A percentile compares a stretch with the other conserved stretches of the same genome.
Conservation (phyloP, 768 basidiomycete genomes). For the Harrya chromipes region DNA sequence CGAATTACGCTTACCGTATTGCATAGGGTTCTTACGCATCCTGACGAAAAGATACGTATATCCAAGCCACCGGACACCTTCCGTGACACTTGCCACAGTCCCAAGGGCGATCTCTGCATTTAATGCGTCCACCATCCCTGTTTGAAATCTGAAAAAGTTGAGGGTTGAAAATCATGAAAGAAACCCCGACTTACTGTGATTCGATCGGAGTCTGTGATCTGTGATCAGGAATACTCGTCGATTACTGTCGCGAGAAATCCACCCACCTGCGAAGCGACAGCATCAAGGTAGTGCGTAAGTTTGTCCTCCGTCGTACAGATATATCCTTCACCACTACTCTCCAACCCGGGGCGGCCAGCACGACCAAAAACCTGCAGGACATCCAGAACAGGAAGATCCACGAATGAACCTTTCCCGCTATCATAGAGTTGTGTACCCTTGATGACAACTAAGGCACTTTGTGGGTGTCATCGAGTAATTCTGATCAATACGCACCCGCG, state of each 20-base stretch:
- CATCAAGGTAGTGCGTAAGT: slow-evolving; percentile 84
- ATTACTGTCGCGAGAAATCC: neutral
- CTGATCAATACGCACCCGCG: slow-evolving; percentile 56
- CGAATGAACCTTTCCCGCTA: slow-evolving; percentile 82
- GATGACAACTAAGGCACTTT: slow-evolving; percentile 65
- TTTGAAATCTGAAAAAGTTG: slow-evolving; percentile 54
- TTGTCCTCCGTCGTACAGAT: slow-evolving; percentile 96
- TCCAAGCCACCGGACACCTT: slow-evolving; percentile 92
- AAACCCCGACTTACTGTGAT: slow-evolving; percentile 63
- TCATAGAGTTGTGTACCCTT: slow-evolving; percentile 98
- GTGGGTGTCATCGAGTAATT: slow-evolving; percentile 5
- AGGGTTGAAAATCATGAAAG: neutral
- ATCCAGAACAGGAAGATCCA: slow-evolving; percentile 91
- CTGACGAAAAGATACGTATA: slow-evolving; percentile 97
- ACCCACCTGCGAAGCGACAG: slow-evolving; percentile 79
- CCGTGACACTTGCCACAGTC: slow-evolving; percentile 82
- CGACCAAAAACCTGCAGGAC: slow-evolving; percentile 97
- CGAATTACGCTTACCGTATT: slow-evolving; percentile 58
- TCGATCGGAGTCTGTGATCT: slow-evolving; percentile 82
- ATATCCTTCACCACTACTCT: slow-evolving; percentile 93
- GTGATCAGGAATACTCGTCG: neutral
- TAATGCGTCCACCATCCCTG: slow-evolving; percentile 84
- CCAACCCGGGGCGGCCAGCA: slow-evolving; percentile 85
- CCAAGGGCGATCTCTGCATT: slow-evolving; percentile 96
- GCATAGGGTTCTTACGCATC: slow-evolving; percentile 87